phyloP scores from a whole-genome alignment of 2,329 filamentous ascomycete genomes.

The Claviceps maximensis region DNA sequence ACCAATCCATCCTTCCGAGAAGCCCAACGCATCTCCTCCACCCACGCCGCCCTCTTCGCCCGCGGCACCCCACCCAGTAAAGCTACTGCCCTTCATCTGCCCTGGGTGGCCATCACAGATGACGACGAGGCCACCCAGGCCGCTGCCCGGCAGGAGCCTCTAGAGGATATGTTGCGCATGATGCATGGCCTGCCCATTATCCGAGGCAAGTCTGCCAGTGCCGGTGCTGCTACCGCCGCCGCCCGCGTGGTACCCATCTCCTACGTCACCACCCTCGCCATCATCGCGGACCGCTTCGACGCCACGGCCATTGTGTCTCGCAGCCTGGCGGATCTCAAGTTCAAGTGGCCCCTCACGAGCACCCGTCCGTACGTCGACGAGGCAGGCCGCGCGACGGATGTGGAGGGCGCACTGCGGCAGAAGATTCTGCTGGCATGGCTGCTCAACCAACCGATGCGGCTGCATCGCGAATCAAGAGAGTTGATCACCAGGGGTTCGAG shows the following conservation, averaged over 20 bases:
- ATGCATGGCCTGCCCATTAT: constrained; percentile 43
- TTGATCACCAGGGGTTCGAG: constrained; percentile 52
- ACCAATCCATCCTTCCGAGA: constrained; percentile 51
- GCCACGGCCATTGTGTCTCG: constrained; percentile 41
- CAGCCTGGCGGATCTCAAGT: constrained; percentile 36
- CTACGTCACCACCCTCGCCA: constrained; percentile 53
- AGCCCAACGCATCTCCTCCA: constrained; percentile 37
- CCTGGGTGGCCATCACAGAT: constrained; percentile 49
- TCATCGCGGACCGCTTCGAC: constrained; percentile 63
- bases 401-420: constrained; percentile 55
- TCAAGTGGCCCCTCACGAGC: constrained; percentile 40
- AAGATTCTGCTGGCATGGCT: constrained; percentile 55
- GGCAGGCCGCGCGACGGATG: constrained; percentile 26
- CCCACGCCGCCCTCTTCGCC: constrained; percentile 35
- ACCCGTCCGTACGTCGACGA: constrained; percentile 23
- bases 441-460: constrained; percentile 46
- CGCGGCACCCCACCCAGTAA: constrained; percentile 34
- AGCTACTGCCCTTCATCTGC: constrained; percentile 39
- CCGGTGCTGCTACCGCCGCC: no score
- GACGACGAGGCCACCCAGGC: constrained; percentile 54
- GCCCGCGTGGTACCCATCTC: constrained; percentile 33
- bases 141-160: constrained; percentile 45
- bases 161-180: constrained; percentile 54
- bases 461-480: constrained; percentile 50
- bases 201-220: constrained; percentile 9